phyloP scores from a whole-genome alignment of 2,329 filamentous ascomycete species.

The Paracorniculantispora psalliotae region DNA sequence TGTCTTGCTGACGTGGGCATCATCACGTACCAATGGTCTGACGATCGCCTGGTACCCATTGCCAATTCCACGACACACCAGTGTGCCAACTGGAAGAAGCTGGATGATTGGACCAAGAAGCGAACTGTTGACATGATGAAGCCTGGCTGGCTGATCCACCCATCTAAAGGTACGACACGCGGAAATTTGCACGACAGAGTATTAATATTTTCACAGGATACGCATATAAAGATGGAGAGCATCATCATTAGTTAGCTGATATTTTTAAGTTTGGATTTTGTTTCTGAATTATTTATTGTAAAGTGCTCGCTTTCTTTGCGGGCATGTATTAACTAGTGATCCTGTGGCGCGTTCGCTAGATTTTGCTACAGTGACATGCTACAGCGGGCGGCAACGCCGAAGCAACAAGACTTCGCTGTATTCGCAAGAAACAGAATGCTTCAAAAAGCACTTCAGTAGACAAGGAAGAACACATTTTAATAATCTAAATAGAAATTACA shows the following conservation, averaged over 20 bases:
- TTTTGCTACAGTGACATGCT: too few species aligned
- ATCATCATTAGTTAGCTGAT: slow-evolving; percentile 1
- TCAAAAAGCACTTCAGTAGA: too few species aligned
- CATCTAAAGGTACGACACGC: not conserved
- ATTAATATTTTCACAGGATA: not conserved
- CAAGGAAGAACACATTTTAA: too few species aligned
- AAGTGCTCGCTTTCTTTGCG: not conserved
- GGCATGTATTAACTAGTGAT: too few species aligned
- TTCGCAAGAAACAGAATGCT: too few species aligned
- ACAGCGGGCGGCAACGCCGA: too few species aligned
- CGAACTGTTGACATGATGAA: slow-evolving; percentile 13
- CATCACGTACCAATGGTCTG: slow-evolving; percentile 14
- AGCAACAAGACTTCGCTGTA: too few species aligned
- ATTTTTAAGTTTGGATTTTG: too few species aligned
- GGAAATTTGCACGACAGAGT: too few species aligned
- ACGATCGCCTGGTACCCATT: slow-evolving; percentile 6
- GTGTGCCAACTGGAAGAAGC: slow-evolving; percentile 14
- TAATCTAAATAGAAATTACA: too few species aligned
- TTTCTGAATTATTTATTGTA: too few species aligned
- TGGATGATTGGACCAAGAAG: slow-evolving; percentile 12
- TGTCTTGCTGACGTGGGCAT: slow-evolving; percentile 8
- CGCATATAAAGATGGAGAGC: slow-evolving; percentile 3
- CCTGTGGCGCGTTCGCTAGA: too few species aligned
- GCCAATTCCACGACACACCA: slow-evolving; percentile 15
- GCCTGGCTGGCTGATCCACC: slow-evolving; percentile 7